Base-by-base conservation (phyloP, 768 basidiomycete genomes). In the Mycena galericulata region DNA sequence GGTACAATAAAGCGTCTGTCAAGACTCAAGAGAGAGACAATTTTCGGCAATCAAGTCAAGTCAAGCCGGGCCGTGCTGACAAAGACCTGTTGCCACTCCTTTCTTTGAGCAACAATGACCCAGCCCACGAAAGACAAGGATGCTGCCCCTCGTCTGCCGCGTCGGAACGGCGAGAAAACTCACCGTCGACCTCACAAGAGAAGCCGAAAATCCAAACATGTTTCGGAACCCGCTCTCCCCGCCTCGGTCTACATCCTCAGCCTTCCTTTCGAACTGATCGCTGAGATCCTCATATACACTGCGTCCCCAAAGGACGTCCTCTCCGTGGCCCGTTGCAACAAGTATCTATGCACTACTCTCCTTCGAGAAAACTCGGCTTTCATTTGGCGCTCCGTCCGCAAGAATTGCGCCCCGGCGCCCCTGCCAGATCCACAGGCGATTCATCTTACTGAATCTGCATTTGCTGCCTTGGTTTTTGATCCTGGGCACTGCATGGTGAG, bases 391-490 rank as follows among this genome's bases (percentile, higher is more conserved):
- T 75, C 77, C 10, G 84, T 85, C 34, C 83, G 92, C 26, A 68
- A 79, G 29, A 69, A 76, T 8, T 83, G 76, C 68, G 22, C 53
- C 9, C 81, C 81, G 0, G 20, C 10, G 1, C 73, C 81, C 8
- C 76, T 88, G 12, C 88, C 86, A 0, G 81, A 83, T 7, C 87
- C 84, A 55, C 72, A 41, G 4, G 67, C 40, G 27, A 57, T 46
- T 64, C 67, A 47, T 55, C 26, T 76, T 59, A 60, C 82, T 6
- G 92, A 93, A 72, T 73, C 87, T 0, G 80, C 86, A 0, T 91
- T 89, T 75, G 89, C 88, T n/a, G 86, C 90, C 0, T 86, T 92
- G 61, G 67, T 92, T 26, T 93, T 90, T 64, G 87, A 88, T 70
- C 76, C 76, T 0, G 90, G 90, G 0, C 20, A 67, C 2, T 93